Base-by-base conservation (phyloP, 768 basidiomycete genomes). In the Polyporus arcularius region DNA sequence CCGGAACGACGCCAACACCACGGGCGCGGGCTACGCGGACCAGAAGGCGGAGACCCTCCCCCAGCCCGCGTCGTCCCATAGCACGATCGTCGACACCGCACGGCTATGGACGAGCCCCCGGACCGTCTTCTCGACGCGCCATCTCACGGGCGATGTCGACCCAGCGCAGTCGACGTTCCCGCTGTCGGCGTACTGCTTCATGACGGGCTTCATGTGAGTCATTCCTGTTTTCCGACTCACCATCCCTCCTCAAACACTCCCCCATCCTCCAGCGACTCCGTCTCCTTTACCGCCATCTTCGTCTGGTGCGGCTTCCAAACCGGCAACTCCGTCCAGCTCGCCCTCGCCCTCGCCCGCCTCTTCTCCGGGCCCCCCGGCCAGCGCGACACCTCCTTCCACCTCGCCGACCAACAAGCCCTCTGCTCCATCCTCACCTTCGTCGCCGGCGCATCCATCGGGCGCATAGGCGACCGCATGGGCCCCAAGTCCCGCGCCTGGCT, bases 251-350 rank as follows among this genome's bases (percentile, higher is more conserved):
- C 41, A 7, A 50, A 21, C 21, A 26, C 21, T 26, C 21, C 21
- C 21, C 21, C 21, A 26, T 26, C 21, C 21, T 26, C 21, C 62
- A 92, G 89, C 14, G 87, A 90, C 67, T 82, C 83, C 1, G 78
- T 92, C 31, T 85, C 84, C 3, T 93, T 93, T 76, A 85, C 89
- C 46, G 88, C 92, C 2, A 77, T 91, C 49, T 93, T 86, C 71
- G 84, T 93, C 12, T 94, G 92, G 90, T 89, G 87, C 72, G 90
- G 87, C 14, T 93, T 92, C 73, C 91, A 93, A 73, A 92, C 90
- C 0, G 90, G 89, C 53, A 90, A 90, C 70, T 84, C 85, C 64
- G 79, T 84, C 10, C 75, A 95, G 86, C 79, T 96, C 14, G 82
- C 89, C 1, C 76, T 96, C 28, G 93, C 94, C 3, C 70, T 96